Evolutionary conservation across 768 basidiomycete genomes (phyloP), one percentile per base, ranked within the genome.

Genomic region (Termitomyces sp.): DNA sequence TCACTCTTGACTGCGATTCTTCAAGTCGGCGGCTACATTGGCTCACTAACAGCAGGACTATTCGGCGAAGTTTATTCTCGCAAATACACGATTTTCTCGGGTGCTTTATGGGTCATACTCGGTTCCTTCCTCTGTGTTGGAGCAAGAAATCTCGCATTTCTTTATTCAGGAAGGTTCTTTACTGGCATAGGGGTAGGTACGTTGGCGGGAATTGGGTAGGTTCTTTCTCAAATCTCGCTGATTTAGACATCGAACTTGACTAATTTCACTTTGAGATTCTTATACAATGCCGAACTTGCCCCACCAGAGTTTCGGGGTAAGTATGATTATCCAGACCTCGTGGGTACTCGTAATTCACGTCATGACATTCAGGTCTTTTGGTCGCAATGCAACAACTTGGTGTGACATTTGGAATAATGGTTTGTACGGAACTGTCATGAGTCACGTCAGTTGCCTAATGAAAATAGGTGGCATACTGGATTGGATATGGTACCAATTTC

Each of bases 301-400:
- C 59, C 59, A 12, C 59, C 59, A 24, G 59, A 60, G 52, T 44
- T 60, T 40, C 56, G 59, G 5, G 59, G 59, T 57, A 17, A 52
- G 56, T 42, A 7, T 14, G 2, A 17, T 35, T 0, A 35, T 38
- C 17, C 41, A 22, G 15, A 32, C 26, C 14, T n/a, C 2, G 6
- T 46, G 10, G 26, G 14, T n/a, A 3, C 12, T 35, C 22, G 7
- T 40, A 7, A 47, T 30, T 28, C n/a, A 51, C 42, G 2, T 28
- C 15, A 7, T 24, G 10, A 12, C 5, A 40, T 35, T 19, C 5
- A 60, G 59, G 59, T 22, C 56, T 60, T 41, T 28, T 60, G 37
- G 59, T 60, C 10, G 59, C 59, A 24, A 60, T 60, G 59, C 59
- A 60, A 26, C 59, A 60, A 47, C 53, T 60, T 17, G 59, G 59